Evolutionary conservation across 2,329 filamentous ascomycete genomes (phyloP), one percentile per base, ranked within the genome.

Genomic region (Talaromyces marneffei): DNA sequence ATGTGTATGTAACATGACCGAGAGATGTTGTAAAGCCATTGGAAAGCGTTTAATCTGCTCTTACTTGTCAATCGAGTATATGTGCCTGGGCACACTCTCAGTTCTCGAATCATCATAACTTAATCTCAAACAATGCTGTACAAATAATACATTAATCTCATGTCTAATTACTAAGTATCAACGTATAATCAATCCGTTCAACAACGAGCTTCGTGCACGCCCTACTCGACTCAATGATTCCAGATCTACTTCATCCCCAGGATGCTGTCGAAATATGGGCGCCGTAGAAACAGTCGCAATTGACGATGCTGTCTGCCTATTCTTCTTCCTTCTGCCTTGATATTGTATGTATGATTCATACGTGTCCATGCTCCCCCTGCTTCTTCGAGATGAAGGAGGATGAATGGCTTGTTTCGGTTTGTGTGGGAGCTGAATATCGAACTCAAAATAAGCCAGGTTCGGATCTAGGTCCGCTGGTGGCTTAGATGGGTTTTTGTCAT

Each of bases 181-280:
- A 31, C 20, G 27, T 16, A 23, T 3, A 40, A 52, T 56, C 35
- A 57, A 37, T 9, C 25, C 25, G 27, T 18, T 60, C 44, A 64
- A 52, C 23, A 58, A 3, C 12, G 62, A 64, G 18, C 60, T 62
- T n/a, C 56, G 60, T 37, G 42, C 37, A 25, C 60, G 58, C 10
- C 23, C 46, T 20, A 44, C 16, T 5, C 44, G 37, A 23, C 23
- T 39, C 3, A 40, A 4, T 1, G 35, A 46, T 16, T 37, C 42
- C 8, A 59, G 20, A 37, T 57, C 42, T 12, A 64, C 55, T 46
- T 62, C 60, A 25, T 60, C 55, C 5, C 60, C 56, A 5, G 60
- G 62, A 37, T 64, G 60, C 12, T 60, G 56, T 54, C 56, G 44
- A 39, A 60, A 64, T 18, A 64, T 54, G 2, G 60, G 52, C 4